Conservation (phyloP, 2,329 filamentous ascomycete species). For the Epichloe sibirici region DNA sequence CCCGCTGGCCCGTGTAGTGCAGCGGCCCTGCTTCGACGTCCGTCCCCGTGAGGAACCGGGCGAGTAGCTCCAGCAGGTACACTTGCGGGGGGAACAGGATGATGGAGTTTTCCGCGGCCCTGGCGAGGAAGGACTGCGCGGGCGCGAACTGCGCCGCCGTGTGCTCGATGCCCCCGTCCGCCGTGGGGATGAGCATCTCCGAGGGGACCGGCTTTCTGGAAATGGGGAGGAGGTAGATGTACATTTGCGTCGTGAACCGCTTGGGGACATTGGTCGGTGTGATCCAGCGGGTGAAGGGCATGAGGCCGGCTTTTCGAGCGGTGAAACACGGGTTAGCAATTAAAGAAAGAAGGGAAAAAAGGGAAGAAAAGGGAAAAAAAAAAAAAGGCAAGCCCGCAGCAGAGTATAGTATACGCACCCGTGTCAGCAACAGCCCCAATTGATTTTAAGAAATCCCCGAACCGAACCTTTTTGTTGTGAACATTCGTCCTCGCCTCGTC, state of each 20-base stretch:
- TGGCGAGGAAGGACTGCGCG: constrained; percentile 54
- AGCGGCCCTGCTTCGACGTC: background rate
- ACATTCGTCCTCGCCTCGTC: constrained; percentile 56
- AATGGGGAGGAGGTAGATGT: constrained; percentile 72
- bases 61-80: constrained; percentile 53
- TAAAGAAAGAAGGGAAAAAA: background rate
- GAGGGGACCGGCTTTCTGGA: constrained; percentile 25
- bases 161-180: constrained; percentile 54
- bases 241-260: constrained; percentile 94
- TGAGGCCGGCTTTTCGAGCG: constrained; percentile 38
- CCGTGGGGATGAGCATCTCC: constrained; percentile 51
- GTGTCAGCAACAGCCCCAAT: constrained; percentile 52
- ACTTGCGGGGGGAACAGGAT: constrained; percentile 81
- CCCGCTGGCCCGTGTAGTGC: constrained; percentile 36
- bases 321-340: background rate
- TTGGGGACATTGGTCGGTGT: constrained; percentile 62
- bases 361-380: background rate
- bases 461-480: constrained; percentile 52
- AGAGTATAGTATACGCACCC: constrained; percentile 30
- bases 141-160: constrained; percentile 70
- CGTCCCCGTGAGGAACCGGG: constrained; percentile 34
- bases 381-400: background rate
- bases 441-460: constrained; percentile 49
- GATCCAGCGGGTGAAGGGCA: constrained; percentile 86
- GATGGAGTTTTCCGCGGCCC: constrained; percentile 52